Percentiles rank a stretch among this genome's conserved stretches.
Evolutionary conservation across 108 stramenopile genomes (phyloP).

Genomic region (Aurantiochytrium sp.): DNA sequence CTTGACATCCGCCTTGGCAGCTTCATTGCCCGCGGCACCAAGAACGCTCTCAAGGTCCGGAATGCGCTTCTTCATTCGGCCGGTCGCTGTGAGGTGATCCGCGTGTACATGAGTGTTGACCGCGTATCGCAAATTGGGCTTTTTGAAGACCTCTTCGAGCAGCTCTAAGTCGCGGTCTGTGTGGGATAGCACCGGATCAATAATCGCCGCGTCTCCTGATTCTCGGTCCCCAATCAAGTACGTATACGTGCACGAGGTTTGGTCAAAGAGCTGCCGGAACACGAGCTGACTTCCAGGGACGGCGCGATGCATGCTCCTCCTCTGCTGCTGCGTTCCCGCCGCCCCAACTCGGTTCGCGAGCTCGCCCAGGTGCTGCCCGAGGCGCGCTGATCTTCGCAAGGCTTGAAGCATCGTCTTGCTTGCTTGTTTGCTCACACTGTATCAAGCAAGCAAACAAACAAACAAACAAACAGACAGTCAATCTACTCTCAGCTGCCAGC

Average conservation of each 20-base stretch:
- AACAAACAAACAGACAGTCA: too few species aligned
- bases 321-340: too few species aligned
- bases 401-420: too few species aligned
- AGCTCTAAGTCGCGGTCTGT: slow-evolving; percentile 80
- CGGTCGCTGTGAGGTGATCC: slow-evolving; percentile 78
- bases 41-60: slow-evolving; percentile 62
- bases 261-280: slow-evolving; percentile 79
- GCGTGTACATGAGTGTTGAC: slow-evolving; percentile 75
- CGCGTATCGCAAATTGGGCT: slow-evolving; percentile 60
- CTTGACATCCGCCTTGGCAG: slow-evolving; percentile 61
- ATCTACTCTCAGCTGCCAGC: too few species aligned
- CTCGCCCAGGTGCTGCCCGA: too few species aligned
- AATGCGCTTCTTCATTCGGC: slow-evolving; percentile 55
- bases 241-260: slow-evolving; percentile 74
- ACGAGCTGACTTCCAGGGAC: neutral
- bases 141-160: slow-evolving; percentile 43
- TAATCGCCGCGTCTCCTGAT: slow-evolving; percentile 73
- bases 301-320: too few species aligned
- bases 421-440: too few species aligned
- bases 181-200: slow-evolving; percentile 83
- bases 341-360: too few species aligned
- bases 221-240: slow-evolving; percentile 69
- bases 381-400: too few species aligned
- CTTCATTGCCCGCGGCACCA: slow-evolving; percentile 41
- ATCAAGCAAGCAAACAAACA: too few species aligned